Conservation (phyloP, 352 stramenopile genomes). For the Peronospora tabacina region DNA sequence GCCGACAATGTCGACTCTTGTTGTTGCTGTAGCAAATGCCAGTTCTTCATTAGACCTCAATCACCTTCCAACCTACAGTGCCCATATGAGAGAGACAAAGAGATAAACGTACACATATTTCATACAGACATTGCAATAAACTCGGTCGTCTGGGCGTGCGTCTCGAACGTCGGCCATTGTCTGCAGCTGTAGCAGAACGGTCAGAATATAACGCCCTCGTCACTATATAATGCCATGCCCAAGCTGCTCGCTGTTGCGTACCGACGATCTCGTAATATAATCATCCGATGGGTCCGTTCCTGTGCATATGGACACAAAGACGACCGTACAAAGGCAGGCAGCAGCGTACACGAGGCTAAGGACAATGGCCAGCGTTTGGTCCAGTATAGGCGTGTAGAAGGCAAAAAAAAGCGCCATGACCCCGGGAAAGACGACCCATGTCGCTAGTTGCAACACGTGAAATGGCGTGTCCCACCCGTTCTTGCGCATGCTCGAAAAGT, state of each 20-base stretch:
- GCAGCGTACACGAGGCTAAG: constrained; percentile 51
- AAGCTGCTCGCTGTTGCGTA: constrained; percentile 21
- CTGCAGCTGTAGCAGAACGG: constrained; percentile 12
- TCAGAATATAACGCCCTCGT: background rate
- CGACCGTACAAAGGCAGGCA: constrained; percentile 44
- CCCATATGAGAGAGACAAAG: background rate
- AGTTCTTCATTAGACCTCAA: background rate
- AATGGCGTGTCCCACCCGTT: constrained; percentile 80
- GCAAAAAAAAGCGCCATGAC: constrained; percentile 79
- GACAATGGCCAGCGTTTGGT: constrained; percentile 37
- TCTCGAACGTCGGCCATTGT: constrained; percentile 27
- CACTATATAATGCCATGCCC: no score
- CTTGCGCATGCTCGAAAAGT: constrained; percentile 37
- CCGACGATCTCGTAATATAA: constrained; percentile 53
- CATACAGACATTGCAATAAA: constrained; percentile 86
- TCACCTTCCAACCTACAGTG: background rate
- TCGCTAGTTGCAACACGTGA: constrained; percentile 74
- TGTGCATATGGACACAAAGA: constrained; percentile 52
- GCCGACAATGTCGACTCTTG: constrained; percentile 88
- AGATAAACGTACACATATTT: constrained; percentile 73
- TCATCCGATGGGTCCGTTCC: constrained; percentile 72
- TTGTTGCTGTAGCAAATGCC: constrained; percentile 48
- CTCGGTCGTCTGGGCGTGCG: constrained; percentile 36
- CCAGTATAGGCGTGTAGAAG: constrained; percentile 69
- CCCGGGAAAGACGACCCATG: constrained; percentile 74